These are phyloP conservation scores for Pyracantha coccinea DNA, from an alignment of 331 rosid species.

Conservation along the genomic window DNA sequence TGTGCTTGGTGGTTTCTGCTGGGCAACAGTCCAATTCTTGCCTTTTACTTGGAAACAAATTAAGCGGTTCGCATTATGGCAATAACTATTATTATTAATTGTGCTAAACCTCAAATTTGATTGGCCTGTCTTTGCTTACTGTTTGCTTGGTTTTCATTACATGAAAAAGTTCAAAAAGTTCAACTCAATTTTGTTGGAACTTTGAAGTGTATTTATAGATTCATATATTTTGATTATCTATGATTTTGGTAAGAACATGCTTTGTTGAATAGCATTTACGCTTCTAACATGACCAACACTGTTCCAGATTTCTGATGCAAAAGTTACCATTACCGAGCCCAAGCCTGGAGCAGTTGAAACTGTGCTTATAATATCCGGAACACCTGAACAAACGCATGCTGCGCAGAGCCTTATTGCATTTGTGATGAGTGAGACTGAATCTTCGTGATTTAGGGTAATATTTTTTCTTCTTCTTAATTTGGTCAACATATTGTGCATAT, in stretches of 20 bases:
- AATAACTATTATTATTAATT: background rate
- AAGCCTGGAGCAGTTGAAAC: constrained; percentile 90
- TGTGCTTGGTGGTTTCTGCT: background rate
- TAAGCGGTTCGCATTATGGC: background rate
- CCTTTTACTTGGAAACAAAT: background rate
- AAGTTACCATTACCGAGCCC: constrained; percentile 74
- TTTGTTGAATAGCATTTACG: background rate
- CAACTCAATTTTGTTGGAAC: background rate
- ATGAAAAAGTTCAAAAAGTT: background rate
- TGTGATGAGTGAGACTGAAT: constrained; percentile 81
- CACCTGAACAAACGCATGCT: constrained; percentile 96
- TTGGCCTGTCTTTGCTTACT: too few relatives aligned
- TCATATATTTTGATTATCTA: background rate
- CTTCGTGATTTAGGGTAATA: constrained; percentile 30
- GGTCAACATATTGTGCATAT: too few relatives aligned
- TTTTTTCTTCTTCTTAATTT: too few relatives aligned
- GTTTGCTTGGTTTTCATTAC: constrained; percentile 1
- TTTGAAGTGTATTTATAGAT: background rate
- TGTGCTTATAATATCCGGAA: constrained; percentile 79
- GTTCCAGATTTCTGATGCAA: constrained; percentile 92
- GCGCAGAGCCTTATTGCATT: constrained; percentile 99
- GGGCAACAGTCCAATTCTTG: background rate
- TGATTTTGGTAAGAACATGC: background rate
- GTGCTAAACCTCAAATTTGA: too few relatives aligned
- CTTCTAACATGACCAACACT: constrained; percentile 15